Conservation (phyloP, 202 grass and related monocot species). For the Schoenoplectus tabernaemontani region DNA sequence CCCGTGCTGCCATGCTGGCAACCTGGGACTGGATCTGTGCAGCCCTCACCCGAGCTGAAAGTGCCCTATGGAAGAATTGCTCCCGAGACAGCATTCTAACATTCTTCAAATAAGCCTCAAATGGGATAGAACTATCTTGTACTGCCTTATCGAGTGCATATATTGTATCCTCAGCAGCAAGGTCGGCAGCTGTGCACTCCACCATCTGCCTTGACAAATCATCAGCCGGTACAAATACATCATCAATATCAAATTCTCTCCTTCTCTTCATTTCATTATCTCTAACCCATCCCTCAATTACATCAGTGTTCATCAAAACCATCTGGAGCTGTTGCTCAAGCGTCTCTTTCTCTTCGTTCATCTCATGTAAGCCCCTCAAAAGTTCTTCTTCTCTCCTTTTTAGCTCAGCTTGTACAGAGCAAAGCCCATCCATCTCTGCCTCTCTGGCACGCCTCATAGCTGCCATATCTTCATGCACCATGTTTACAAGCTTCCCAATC, state of each 20-base stretch:
- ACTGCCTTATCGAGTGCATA: conserved; percentile 73
- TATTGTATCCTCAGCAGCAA: conserved; percentile 73
- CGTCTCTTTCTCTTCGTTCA: conserved; percentile 65
- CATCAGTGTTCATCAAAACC: conserved; percentile 60
- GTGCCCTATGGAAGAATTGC: conserved; percentile 71
- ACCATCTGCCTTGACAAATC: conserved; percentile 75
- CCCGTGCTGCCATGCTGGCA: conserved; percentile 54
- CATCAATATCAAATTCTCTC: conserved; percentile 34
- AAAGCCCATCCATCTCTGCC: conserved; percentile 59
- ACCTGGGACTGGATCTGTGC: conserved; percentile 68
- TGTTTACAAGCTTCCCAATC: conserved; percentile 54
- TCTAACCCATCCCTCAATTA: conserved; percentile 58
- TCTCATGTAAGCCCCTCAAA: conserved; percentile 34
- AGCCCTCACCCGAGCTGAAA: conserved; percentile 54
- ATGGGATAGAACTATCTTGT: conserved; percentile 61
- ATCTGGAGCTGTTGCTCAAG: conserved; percentile 79
- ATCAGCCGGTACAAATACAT: conserved; percentile 36
- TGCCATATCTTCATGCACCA: conserved; percentile 32
- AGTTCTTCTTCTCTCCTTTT: conserved; percentile 45
- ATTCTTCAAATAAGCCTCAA: conserved; percentile 65
- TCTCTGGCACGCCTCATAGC: conserved; percentile 39
- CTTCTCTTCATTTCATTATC: conserved; percentile 37
- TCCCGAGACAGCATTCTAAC: conserved; percentile 50
- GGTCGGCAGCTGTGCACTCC: conserved; percentile 61
- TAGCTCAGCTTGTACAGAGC: conserved; percentile 67